Evolutionary conservation across 257 asterid genomes (phyloP).

Genomic region (Coffea canephora): DNA sequence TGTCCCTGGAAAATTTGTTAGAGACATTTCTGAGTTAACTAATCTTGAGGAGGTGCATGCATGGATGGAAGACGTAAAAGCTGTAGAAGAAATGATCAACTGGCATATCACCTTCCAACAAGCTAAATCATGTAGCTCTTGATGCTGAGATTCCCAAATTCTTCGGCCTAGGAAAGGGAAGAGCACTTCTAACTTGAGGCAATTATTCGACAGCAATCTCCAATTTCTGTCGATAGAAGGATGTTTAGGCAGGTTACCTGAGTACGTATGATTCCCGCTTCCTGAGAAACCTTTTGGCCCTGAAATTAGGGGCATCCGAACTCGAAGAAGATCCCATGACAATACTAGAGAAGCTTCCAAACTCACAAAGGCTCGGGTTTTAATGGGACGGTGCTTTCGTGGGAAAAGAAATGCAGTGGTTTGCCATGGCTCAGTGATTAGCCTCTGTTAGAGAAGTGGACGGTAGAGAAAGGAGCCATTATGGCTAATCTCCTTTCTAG

Average conservation of each 20-base stretch:
- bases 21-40: background rate
- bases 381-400: background rate
- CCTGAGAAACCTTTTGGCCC: background rate
- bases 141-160: too few relatives aligned
- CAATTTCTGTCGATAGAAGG: background rate
- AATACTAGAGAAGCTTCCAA: constrained; percentile 15
- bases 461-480: constrained; percentile 9
- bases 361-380: background rate
- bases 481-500: constrained; percentile 14
- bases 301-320: background rate
- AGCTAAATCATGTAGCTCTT: background rate
- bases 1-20: background rate
- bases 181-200: background rate
- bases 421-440: constrained; percentile 5
- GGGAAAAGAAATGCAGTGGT: constrained; percentile 9
- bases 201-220: background rate
- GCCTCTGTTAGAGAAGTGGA: background rate
- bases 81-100: background rate
- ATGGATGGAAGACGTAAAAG: too few relatives aligned
- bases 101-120: background rate
- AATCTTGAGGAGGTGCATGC: background rate
- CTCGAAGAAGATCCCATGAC: constrained; percentile 19
- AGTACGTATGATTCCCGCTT: background rate
- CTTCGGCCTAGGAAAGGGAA: background rate
- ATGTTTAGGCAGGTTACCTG: background rate